Evolutionary conservation across 192 early-diverging fungal genomes (phyloP).

Genomic region (Jimgerdemannia lactiflua): DNA sequence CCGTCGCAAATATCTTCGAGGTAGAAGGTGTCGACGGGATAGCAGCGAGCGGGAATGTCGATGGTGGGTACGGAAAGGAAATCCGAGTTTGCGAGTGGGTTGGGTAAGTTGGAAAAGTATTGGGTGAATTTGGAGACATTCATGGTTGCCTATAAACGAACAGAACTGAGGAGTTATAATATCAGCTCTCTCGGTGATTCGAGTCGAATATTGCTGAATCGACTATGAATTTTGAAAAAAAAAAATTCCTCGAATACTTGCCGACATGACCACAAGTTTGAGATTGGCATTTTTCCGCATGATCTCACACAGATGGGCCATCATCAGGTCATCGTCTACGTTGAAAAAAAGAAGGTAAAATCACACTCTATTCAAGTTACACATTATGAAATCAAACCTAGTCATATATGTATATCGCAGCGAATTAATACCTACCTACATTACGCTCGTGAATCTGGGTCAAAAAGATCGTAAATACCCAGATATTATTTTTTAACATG

Average conservation of each 20-base stretch:
- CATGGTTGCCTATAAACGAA: background rate
- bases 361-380: too few relatives aligned
- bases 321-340: slow-evolving; percentile 24
- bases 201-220: too few relatives aligned
- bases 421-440: slow-evolving; percentile 6
- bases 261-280: slow-evolving; percentile 32
- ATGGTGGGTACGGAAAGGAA: slow-evolving; percentile 15
- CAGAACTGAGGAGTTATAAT: too few relatives aligned
- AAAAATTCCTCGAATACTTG: background rate
- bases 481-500: too few relatives aligned
- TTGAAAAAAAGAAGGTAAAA: background rate
- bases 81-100: background rate
- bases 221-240: too few relatives aligned
- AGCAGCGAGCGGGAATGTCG: slow-evolving; percentile 13
- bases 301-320: slow-evolving; percentile 20
- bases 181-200: too few relatives aligned
- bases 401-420: background rate
- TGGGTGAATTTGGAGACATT: slow-evolving; percentile 18
- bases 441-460: slow-evolving; percentile 26
- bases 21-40: slow-evolving; percentile 24
- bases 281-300: slow-evolving; percentile 14
- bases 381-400: too few relatives aligned
- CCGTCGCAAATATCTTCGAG: slow-evolving; percentile 20
- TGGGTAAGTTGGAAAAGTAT: slow-evolving; percentile 17
- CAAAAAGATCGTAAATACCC: background rate